Conservation (phyloP, 2,329 filamentous ascomycete genomes). For the Exophiala alcalophila region DNA sequence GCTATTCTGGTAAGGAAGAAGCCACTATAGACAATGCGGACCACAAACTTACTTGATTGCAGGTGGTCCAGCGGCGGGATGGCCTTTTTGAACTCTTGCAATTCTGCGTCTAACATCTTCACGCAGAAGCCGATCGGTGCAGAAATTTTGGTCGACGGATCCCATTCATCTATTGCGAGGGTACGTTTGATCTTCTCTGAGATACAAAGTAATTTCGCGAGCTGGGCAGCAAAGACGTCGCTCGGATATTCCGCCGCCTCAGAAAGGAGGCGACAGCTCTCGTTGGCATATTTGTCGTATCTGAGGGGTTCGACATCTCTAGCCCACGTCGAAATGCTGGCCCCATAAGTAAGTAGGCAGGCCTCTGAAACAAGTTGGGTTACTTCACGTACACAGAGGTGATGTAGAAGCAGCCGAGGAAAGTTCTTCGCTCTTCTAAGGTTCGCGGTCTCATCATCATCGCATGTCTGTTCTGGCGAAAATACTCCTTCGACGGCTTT, state of each 20-base stretch:
- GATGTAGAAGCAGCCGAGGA: slow-evolving; percentile 46
- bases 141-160: slow-evolving; percentile 14
- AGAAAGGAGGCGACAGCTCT: slow-evolving; percentile 50
- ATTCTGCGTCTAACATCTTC: slow-evolving; percentile 47
- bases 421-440: slow-evolving; percentile 44
- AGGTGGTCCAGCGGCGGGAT: background rate
- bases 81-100: slow-evolving; percentile 32
- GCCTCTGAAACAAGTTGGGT: background rate
- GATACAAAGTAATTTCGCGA: slow-evolving; percentile 52
- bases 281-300: slow-evolving; percentile 54
- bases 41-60: slow-evolving; percentile 2
- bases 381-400: slow-evolving; percentile 39
- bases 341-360: background rate
- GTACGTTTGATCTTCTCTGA: slow-evolving; percentile 49
- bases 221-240: slow-evolving; percentile 47
- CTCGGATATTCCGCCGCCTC: slow-evolving; percentile 46
- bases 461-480: slow-evolving; percentile 7
- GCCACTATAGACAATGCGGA: background rate
- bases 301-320: slow-evolving; percentile 48
- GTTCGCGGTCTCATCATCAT: slow-evolving; percentile 28
- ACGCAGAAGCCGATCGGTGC: slow-evolving; percentile 33
- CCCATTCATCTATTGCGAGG: slow-evolving; percentile 27
- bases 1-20: background rate
- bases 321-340: slow-evolving; percentile 34
- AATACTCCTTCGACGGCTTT: slow-evolving; percentile 10